Conservation (phyloP, 169 alveolate genomes). For the Ichthyophthirius multifiliis region DNA sequence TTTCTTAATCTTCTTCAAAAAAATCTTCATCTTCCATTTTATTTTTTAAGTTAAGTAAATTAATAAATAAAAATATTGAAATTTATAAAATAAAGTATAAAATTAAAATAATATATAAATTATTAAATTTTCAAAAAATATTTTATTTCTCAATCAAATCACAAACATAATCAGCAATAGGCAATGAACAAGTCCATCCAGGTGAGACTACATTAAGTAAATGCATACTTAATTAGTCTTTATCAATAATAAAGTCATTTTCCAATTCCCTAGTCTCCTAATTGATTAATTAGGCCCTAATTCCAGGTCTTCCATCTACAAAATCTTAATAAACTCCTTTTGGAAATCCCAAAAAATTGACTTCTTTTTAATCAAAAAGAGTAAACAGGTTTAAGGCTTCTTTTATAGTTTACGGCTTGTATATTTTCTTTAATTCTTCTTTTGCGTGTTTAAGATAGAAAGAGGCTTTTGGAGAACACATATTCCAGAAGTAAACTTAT, state of each 20-base stretch:
- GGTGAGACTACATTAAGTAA: constrained; percentile 58
- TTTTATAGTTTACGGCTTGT: background rate
- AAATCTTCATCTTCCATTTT: constrained; percentile 5
- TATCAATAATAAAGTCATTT: constrained; percentile 41
- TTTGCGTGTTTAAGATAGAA: background rate
- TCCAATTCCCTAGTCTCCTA: constrained; percentile 22
- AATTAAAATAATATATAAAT: too few species aligned
- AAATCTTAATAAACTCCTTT: background rate
- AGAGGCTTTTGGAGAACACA: constrained; percentile 26
- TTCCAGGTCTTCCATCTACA: constrained; percentile 45
- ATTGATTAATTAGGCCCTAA: constrained; percentile 48
- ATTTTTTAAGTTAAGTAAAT: too few species aligned
- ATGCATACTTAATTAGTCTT: constrained; percentile 10
- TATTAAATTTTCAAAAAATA: background rate
- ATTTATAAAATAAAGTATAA: too few species aligned
- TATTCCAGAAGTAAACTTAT: constrained; percentile 15
- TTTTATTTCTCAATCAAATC: constrained; percentile 19
- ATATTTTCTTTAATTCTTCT: constrained; percentile 17
- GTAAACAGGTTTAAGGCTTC: background rate
- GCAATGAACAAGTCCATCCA: constrained; percentile 62
- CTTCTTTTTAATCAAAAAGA: background rate
- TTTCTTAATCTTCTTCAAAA: background rate
- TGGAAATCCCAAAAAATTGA: background rate
- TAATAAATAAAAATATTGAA: too few species aligned
- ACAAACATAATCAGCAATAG: constrained; percentile 51